Evolutionary conservation across 805 yeast genomes (phyloP), one percentile per base, ranked within the genome.

Genomic region (Kazachstania psychrophila): DNA sequence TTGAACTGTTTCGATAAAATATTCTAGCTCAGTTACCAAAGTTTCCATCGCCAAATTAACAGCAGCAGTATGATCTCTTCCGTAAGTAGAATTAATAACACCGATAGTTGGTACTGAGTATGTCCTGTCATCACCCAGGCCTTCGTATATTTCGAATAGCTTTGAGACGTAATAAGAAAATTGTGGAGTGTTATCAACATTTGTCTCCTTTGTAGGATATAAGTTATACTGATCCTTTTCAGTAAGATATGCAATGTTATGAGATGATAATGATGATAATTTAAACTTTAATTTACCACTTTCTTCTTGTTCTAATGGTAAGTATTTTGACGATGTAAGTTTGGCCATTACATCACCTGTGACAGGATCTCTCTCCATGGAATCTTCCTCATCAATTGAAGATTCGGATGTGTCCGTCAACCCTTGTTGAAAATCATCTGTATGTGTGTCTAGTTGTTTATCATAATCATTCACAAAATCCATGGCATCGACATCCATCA

Each of bases 131-230:
- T 64, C 61, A 13, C 73, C 68, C 18, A 73, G 45, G 2, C 65
- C 60, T 44, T 76, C 77, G 43, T 77, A 69, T 3, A 69, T 61
- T 42, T 72, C 72, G 54, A 70, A 81, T 11, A 74, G 47, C 8
- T 64, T 52, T 20, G 69, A 68, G 27, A 75, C 65, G 44, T 73
- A 80, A 9, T 65, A 52, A 2, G 61, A 48, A 46, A 70, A 77
- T 16, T 59, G 60, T 6, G 50, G 47, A 1, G 73, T 62, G 20
- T 62, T 59, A 28, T 64, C 70, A 18, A 66, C 56, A 15, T 63
- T 55, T n/a, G 65, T 62, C 8, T 61, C 39, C 3, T 50, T 53
- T 18, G 70, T 68, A 3, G 72, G 68, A 38, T 60, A 66, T 11
- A 65, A 38, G 40, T 68, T 65, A 20, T 68, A 62, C 29, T 69